These are phyloP conservation scores for Nigrograna mackinnonii DNA, from an alignment of 2,329 filamentous ascomycete species.

Conservation along the genomic window DNA sequence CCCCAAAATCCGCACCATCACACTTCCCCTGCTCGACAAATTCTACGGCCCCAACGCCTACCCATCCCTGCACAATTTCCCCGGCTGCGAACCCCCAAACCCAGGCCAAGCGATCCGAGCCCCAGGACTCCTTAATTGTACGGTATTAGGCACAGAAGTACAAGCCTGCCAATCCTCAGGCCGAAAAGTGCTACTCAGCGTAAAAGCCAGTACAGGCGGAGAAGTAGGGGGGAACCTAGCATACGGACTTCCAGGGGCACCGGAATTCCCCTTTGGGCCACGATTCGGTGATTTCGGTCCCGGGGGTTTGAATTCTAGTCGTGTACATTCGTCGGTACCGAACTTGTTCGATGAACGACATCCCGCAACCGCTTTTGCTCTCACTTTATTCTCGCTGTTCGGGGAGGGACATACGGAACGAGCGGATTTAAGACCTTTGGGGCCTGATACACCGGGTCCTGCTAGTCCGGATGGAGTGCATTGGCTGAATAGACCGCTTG, in stretches of 20 bases:
- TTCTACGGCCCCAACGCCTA: constrained; percentile 37
- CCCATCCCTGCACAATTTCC: constrained; percentile 37
- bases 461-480: constrained; percentile 14
- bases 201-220: constrained; percentile 31
- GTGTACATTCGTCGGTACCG: constrained; percentile 9
- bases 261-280: constrained; percentile 9
- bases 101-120: constrained; percentile 34
- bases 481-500: constrained; percentile 21
- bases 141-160: constrained; percentile 37
- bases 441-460: constrained; percentile 36
- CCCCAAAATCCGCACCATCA: constrained; percentile 41
- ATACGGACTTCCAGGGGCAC: constrained; percentile 16
- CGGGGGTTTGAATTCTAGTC: not conserved
- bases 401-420: constrained; percentile 26
- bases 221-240: constrained; percentile 18
- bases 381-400: constrained; percentile 29
- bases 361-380: constrained; percentile 18
- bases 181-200: constrained; percentile 45
- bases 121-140: constrained; percentile 43
- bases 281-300: constrained; percentile 5
- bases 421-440: constrained; percentile 26
- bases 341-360: constrained; percentile 26
- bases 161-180: constrained; percentile 41
- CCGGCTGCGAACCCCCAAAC: constrained; percentile 34
- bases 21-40: constrained; percentile 35